phyloP scores from a whole-genome alignment of 306 rosid species.

The Amphicarpaea edgeworthii region DNA sequence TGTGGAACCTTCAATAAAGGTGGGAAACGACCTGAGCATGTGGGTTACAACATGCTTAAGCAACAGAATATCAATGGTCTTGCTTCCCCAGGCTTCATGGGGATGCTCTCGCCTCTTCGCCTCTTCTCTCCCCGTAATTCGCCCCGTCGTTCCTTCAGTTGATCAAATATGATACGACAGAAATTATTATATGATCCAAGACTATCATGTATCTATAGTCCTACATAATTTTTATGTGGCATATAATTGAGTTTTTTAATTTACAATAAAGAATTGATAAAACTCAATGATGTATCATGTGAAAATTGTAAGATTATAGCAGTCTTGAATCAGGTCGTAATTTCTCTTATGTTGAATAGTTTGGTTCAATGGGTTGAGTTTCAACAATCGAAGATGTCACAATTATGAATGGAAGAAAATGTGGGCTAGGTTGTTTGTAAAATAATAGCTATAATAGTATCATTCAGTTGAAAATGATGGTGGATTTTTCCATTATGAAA shows the following conservation, averaged over 20 bases:
- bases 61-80: slow-evolving; percentile 73
- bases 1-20: slow-evolving; percentile 65
- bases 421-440: neutral
- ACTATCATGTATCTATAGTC: neutral
- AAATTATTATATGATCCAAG: neutral
- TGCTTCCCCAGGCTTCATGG: slow-evolving; percentile 75
- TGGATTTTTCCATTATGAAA: neutral
- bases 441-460: neutral
- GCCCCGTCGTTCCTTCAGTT: slow-evolving; percentile 31
- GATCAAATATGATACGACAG: slow-evolving; percentile 36
- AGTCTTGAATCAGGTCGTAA: neutral
- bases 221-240: neutral
- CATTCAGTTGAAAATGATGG: neutral
- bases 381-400: slow-evolving; percentile 2
- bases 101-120: slow-evolving; percentile 78
- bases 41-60: slow-evolving; percentile 53
- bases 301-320: neutral
- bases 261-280: neutral
- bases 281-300: neutral
- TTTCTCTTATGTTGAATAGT: neutral
- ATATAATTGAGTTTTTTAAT: neutral
- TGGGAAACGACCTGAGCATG: slow-evolving; percentile 45
- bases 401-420: neutral
- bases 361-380: neutral
- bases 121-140: slow-evolving; percentile 75